Percentiles rank a stretch among this genome's conserved stretches.
Conservation (phyloP, 176 grass and related monocot genomes). For the Pharus latifolius region DNA sequence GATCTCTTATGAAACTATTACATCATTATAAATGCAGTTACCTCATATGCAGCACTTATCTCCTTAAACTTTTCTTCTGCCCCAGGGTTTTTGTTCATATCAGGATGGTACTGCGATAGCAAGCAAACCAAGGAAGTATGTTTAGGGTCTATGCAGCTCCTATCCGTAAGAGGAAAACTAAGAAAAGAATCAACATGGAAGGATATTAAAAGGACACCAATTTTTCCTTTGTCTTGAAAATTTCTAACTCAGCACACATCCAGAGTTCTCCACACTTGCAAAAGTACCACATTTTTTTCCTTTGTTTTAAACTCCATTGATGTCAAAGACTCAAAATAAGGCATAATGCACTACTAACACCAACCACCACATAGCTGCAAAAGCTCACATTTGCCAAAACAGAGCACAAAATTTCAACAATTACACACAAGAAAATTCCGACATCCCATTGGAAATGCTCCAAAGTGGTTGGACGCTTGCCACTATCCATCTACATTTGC, state of each 20-base stretch:
- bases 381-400: not conserved
- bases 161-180: not conserved
- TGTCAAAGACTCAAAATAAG: too few species aligned
- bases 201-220: not conserved
- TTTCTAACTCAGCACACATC: too few species aligned
- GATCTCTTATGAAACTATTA: not conserved
- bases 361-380: not conserved
- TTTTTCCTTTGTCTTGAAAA: too few species aligned
- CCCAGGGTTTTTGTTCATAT: slow-evolving; percentile 81
- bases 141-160: slow-evolving; percentile 4
- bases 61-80: slow-evolving; percentile 97
- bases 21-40: slow-evolving; percentile 14
- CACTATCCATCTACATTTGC: not conserved
- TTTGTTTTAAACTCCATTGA: too few species aligned
- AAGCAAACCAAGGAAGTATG: slow-evolving; percentile 10
- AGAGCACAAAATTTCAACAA: not conserved
- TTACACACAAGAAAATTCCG: not conserved
- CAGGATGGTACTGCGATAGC: slow-evolving; percentile 69
- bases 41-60: slow-evolving; percentile 97
- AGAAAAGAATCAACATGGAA: not conserved
- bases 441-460: not conserved
- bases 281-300: too few species aligned
- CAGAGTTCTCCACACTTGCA: too few species aligned
- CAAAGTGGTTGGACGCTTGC: not conserved
- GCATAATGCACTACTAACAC: too few species aligned